Evolutionary conservation across 305 asterid species (phyloP), one percentile per base, ranked within the genome.

Genomic region (Salvia sclarea): DNA sequence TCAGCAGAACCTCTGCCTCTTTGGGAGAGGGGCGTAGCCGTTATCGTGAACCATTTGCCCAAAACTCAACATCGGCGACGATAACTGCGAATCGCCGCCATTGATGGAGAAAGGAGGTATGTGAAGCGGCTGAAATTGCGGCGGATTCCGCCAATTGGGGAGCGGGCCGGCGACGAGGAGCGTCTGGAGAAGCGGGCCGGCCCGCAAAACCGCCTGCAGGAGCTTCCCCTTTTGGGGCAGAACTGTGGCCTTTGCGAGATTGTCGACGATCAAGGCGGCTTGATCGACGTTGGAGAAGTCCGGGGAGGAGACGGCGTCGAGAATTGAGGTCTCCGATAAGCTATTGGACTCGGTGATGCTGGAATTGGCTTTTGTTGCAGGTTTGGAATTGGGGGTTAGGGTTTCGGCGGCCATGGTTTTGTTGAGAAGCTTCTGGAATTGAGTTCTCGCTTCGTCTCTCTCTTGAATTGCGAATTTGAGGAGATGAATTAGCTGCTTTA

Each of bases 91-190:
- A 65, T 44, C 21, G 13, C 64, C 7, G 2, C 82, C 85, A 22
- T 78, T 80, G 69, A 82, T 70, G 0, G 88, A 61, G 77, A 86
- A 72, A 0, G 89, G 86, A 8, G 96, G 97, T 5, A 91, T 76
- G 53, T 78, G 83, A 49, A 75, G 77, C 0, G 81, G 65, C 75
- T 76, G 83, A 55, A 80, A 64, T 75, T 69, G 88, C 0, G 97
- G 97, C 0, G 97, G 97, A 65, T 91, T 91, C 1, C 90, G 84
- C 97, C 97, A 91, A 74, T 78, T 68, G 0, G 97, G 97, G 35
- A 91, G 86, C 18, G 92, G 86, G 2, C 96, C 97, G 0, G 95
- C 89, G 33, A 91, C 80, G 2, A 91, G 79, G 47, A 85, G 87
- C 3, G 84, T 77, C 74, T 81, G 86, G 4, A 91, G 87, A 49